Base-by-base conservation (phyloP, 116 monocot genomes). In the Posidonia oceanica region DNA sequence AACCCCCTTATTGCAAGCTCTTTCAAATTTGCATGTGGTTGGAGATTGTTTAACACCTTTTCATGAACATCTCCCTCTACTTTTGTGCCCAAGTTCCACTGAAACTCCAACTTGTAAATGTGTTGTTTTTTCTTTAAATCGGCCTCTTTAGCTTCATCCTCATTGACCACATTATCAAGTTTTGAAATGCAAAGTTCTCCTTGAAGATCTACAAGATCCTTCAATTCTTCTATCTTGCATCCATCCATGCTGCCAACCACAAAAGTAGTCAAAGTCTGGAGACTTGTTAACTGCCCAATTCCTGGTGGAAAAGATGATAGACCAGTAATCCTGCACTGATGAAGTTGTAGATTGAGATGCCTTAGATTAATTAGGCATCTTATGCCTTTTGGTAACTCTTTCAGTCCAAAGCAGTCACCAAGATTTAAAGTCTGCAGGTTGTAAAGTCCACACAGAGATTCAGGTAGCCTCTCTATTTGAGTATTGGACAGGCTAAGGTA, bases 171-270 rank as follows among this genome's bases (percentile, higher is more conserved):
- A 36, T 81, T 80, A 10, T 81, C 74, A 17, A 87, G 79, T 39
- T 68, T 68, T 52, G 44, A 39, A 40, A 84, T 81, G 52, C 51
- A 52, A 52, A 87, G 76, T 14, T 72, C 16, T n/a, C 83, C 83
- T 68, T 40, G 65, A 56, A 86, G 53, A 63, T 80, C 48, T 14
- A 36, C 56, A 20, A 76, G 17, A 44, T 61, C 52, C 69, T 69
- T 63, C 69, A 76, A 38, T 63, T 75, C 69, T 23, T 44, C 29
- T 20, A 76, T 69, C 62, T 61, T 39, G 38, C 75, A 76, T 14
- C 40, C 69, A 39, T 22, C 62, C 4, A 16, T 55, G 37, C 37
- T 69, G 16, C 69, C 69, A 53, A 76, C 69, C 7, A 69, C 69
- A 66, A 76, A 76, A n/a, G 13, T 63, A 59, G 75, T 63, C 37